Evolutionary conservation across 352 stramenopile genomes (phyloP).

Genomic region (Phytophthora macrochlamydospora): DNA sequence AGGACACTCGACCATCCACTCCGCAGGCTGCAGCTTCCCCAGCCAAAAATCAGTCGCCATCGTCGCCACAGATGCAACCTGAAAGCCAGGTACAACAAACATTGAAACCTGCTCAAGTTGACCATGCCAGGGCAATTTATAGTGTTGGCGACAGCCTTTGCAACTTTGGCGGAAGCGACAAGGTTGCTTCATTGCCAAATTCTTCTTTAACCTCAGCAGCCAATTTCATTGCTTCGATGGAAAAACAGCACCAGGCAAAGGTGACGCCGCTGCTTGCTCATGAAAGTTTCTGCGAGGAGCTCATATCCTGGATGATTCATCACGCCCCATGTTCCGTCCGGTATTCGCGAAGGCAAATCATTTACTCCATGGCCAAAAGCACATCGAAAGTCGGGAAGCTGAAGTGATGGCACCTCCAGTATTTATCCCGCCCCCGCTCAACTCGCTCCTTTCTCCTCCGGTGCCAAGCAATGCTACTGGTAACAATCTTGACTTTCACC

Average conservation of each 20-base stretch:
- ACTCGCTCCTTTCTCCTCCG: slow-evolving; percentile 23
- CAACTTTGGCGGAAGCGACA: background rate
- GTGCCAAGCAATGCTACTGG: slow-evolving; percentile 3
- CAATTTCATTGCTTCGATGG: slow-evolving; percentile 7
- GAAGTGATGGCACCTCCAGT: slow-evolving; percentile 13
- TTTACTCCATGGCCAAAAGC: too few species aligned
- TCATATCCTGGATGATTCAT: too few species aligned
- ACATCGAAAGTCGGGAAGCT: slow-evolving; percentile 19
- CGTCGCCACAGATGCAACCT: slow-evolving; percentile 4
- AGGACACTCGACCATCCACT: slow-evolving; percentile 34
- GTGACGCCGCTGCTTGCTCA: slow-evolving; percentile 21
- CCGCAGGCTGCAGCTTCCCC: slow-evolving; percentile 16
- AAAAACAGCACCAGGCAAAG: slow-evolving; percentile 21
- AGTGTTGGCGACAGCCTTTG: slow-evolving; percentile 17
- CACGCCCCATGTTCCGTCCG: slow-evolving; percentile 17
- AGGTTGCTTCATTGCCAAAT: slow-evolving; percentile 25
- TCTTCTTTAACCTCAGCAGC: slow-evolving; percentile 4
- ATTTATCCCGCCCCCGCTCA: slow-evolving; percentile 29
- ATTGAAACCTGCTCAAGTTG: slow-evolving; percentile 12
- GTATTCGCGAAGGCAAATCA: slow-evolving; percentile 1
- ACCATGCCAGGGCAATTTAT: slow-evolving; percentile 17
- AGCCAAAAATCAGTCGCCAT: background rate
- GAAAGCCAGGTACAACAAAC: slow-evolving; percentile 20
- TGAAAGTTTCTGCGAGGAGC: too few species aligned
- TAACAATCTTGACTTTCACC: slow-evolving; percentile 16